These are phyloP conservation scores for Pythium oligandrum DNA, from an alignment of 352 stramenopile species.

Conservation along the genomic window DNA sequence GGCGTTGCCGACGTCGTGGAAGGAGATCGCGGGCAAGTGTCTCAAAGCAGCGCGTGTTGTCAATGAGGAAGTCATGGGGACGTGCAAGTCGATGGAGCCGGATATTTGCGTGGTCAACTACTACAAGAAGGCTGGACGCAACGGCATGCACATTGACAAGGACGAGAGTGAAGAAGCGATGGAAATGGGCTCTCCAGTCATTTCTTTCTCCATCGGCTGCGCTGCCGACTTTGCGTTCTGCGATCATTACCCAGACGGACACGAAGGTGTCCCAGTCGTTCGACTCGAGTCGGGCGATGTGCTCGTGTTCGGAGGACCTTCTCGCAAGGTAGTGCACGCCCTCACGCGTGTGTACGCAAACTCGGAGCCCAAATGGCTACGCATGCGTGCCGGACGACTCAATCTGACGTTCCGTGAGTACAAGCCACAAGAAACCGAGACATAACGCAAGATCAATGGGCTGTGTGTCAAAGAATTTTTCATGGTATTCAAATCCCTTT, in stretches of 20 bases:
- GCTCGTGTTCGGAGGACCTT: constrained; percentile 63
- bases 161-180: constrained; percentile 60
- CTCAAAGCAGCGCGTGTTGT: constrained; percentile 27
- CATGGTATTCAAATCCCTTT: too few species aligned
- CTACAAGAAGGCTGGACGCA: constrained; percentile 69
- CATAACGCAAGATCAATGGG: not conserved
- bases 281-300: constrained; percentile 60
- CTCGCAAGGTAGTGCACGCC: constrained; percentile 55
- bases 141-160: constrained; percentile 75
- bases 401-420: constrained; percentile 76
- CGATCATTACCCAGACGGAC: constrained; percentile 44
- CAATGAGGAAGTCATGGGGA: constrained; percentile 44
- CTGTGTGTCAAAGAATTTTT: too few species aligned
- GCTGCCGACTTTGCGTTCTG: constrained; percentile 65
- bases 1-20: constrained; percentile 31
- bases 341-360: constrained; percentile 59
- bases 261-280: constrained; percentile 53
- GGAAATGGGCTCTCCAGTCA: constrained; percentile 52
- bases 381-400: constrained; percentile 51
- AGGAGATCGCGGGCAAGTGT: constrained; percentile 28
- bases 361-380: constrained; percentile 46
- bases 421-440: constrained; percentile 21
- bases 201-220: constrained; percentile 67
- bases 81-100: constrained; percentile 32
- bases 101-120: constrained; percentile 77